Conservation (phyloP, 2,329 filamentous ascomycete species). For the Cylindrodendrum hubeiense region DNA sequence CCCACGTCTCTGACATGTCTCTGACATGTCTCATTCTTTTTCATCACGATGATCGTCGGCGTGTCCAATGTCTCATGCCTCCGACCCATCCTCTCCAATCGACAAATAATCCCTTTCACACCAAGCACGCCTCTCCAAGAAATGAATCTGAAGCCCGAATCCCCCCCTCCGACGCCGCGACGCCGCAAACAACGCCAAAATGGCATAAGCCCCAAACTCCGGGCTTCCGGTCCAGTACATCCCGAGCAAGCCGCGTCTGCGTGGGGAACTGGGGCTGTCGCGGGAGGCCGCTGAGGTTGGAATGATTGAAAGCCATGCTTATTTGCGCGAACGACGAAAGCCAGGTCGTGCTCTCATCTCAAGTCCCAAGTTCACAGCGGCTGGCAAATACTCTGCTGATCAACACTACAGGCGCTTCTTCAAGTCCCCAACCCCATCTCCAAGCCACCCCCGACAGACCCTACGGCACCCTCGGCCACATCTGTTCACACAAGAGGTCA, state of each 20-base stretch:
- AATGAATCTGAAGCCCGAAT: not conserved
- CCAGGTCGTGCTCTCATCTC: not conserved
- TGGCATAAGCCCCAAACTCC: not conserved
- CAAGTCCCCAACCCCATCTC: slow-evolving; percentile 8
- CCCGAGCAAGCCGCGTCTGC: not conserved
- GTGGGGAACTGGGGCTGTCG: not conserved
- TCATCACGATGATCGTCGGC: not conserved
- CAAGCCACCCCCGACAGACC: slow-evolving; percentile 14
- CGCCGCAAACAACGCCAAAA: not conserved
- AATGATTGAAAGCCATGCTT: not conserved
- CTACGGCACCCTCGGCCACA: slow-evolving; percentile 14
- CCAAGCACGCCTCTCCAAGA: not conserved
- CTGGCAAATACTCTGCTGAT: not conserved
- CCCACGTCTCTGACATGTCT: too few relatives aligned
- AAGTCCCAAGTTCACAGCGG: not conserved
- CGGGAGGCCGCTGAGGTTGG: not conserved
- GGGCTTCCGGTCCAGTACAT: not conserved
- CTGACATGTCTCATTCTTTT: not conserved
- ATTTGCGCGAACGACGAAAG: not conserved
- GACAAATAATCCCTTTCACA: not conserved
- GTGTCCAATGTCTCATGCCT: not conserved
- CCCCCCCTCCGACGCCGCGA: not conserved
- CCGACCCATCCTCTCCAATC: not conserved
- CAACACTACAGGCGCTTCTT: slow-evolving; percentile 17
- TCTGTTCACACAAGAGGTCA: slow-evolving; percentile 9